These are phyloP conservation scores for Viola pubescens DNA, from an alignment of 441 rosid species.

Conservation along the genomic window DNA sequence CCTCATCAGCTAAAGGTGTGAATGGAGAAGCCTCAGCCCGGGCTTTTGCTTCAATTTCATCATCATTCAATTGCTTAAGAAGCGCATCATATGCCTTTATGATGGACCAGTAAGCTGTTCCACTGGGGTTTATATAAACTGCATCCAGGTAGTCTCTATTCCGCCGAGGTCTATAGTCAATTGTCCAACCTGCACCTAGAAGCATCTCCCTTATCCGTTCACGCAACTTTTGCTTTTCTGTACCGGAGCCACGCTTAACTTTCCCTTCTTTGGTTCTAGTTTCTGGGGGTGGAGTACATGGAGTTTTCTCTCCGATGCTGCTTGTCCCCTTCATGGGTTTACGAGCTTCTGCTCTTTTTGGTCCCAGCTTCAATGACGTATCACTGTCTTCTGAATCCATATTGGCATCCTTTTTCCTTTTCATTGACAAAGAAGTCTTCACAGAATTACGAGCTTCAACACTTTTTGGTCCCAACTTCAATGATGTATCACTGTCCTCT, in stretches of 20 bases:
- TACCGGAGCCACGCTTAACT: conserved; percentile 78
- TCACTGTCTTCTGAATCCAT: conserved; percentile 56
- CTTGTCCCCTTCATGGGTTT: conserved; percentile 29
- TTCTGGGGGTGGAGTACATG: conserved; percentile 32
- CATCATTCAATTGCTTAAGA: conserved; percentile 60
- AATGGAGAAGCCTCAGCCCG: conserved; percentile 44
- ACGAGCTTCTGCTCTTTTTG: conserved; percentile 27
- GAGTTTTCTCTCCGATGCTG: conserved; percentile 35
- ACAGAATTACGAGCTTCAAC: conserved; percentile 5
- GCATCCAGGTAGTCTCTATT: conserved; percentile 93
- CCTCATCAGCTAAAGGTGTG: conserved; percentile 62
- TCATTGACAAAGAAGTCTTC: conserved; percentile 25
- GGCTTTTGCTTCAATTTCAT: conserved; percentile 44
- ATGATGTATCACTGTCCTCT: conserved; percentile 21
- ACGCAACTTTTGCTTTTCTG: conserved; percentile 95
- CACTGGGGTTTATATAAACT: conserved; percentile 81
- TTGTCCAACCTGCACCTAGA: conserved; percentile 84
- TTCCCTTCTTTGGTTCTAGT: conserved; percentile 43
- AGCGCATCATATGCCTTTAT: conserved; percentile 97
- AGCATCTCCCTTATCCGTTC: conserved; percentile 87
- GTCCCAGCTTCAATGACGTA: conserved; percentile 35
- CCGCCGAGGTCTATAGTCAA: conserved; percentile 94
- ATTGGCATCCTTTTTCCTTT: conserved; percentile 28
- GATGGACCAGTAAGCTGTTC: conserved; percentile 96
- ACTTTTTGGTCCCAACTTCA: conserved; percentile 17